Conservation (phyloP, 495 filamentous ascomycete genomes). For the Antarctomyces pellizariae region DNA sequence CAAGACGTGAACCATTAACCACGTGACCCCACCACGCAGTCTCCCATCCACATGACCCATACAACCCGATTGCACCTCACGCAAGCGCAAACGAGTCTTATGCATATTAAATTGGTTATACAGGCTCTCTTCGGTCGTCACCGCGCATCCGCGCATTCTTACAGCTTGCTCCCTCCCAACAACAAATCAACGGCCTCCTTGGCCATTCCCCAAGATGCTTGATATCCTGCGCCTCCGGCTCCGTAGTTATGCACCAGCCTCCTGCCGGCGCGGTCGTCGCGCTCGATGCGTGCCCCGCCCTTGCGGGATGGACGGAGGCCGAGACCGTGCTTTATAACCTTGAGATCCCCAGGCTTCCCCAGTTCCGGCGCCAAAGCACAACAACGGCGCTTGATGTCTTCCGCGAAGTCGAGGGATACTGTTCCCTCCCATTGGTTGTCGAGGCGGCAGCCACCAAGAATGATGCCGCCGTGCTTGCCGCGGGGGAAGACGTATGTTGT, state of each 20-base stretch:
- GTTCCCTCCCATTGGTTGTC: conserved; percentile 41
- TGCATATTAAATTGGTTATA: too few species aligned
- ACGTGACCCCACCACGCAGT: too few species aligned
- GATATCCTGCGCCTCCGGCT: conserved; percentile 51
- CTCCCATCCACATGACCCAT: too few species aligned
- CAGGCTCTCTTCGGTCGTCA: too few species aligned
- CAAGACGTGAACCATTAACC: too few species aligned
- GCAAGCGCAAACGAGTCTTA: too few species aligned
- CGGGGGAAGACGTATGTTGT: conserved; percentile 13
- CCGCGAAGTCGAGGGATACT: conserved; percentile 39
- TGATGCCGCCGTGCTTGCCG: conserved; percentile 21
- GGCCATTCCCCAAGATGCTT: conserved; percentile 19
- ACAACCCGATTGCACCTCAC: too few species aligned
- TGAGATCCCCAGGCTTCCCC: conserved; percentile 33
- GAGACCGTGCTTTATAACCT: conserved; percentile 47
- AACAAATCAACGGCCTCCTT: conserved; percentile 6
- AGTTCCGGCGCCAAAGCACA: conserved; percentile 36
- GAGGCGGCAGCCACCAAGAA: conserved; percentile 51
- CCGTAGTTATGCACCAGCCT: conserved; percentile 61
- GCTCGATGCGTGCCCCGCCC: conserved; percentile 8
- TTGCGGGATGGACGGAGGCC: conserved; percentile 21
- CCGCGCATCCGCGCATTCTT: too few species aligned
- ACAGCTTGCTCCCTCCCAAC: neutral
- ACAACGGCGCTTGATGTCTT: conserved; percentile 50
- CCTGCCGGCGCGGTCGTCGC: conserved; percentile 9